phyloP scores from a whole-genome alignment of 1,284 basidiomycete species.

The Puccinia hordei region DNA sequence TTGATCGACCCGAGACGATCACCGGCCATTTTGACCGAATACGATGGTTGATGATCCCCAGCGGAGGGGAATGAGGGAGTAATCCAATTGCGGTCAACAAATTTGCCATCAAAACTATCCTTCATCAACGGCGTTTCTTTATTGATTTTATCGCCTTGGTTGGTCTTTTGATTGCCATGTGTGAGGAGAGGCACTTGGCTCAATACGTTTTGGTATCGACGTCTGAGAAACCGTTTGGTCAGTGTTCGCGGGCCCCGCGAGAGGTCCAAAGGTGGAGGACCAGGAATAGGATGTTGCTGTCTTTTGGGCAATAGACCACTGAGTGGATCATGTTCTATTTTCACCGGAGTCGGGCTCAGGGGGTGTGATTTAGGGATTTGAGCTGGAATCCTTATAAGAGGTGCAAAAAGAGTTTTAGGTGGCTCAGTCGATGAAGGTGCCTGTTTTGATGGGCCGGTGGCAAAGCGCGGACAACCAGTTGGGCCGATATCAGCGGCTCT shows the following conservation, averaged over 20 bases:
- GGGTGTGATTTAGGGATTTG: conserved; percentile 25
- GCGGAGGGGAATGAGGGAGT: background rate
- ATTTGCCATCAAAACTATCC: conserved; percentile 25
- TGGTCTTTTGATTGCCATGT: background rate
- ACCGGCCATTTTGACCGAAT: conserved; percentile 36
- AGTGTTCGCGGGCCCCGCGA: conserved; percentile 18
- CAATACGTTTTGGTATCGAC: conserved; percentile 32
- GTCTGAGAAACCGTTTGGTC: conserved; percentile 20
- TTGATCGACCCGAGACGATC: conserved; percentile 3
- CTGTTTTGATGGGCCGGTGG: background rate
- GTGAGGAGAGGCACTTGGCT: conserved; percentile 5
- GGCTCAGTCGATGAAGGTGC: background rate
- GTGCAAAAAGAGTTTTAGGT: background rate
- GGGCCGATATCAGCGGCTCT: background rate
- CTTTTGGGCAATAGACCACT: conserved; percentile 32
- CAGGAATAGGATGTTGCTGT: background rate
- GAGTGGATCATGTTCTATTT: conserved; percentile 18
- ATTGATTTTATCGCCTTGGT: background rate
- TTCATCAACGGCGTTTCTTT: conserved; percentile 15
- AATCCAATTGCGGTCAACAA: conserved; percentile 38
- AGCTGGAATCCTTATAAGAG: conserved; percentile 3
- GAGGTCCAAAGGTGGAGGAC: background rate
- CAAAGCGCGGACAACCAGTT: conserved; percentile 16
- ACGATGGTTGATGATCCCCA: background rate
- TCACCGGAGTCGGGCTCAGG: conserved; percentile 6